phyloP scores from a whole-genome alignment of 1,139 yeast genomes.

The Arxiozyma slooffiae region DNA sequence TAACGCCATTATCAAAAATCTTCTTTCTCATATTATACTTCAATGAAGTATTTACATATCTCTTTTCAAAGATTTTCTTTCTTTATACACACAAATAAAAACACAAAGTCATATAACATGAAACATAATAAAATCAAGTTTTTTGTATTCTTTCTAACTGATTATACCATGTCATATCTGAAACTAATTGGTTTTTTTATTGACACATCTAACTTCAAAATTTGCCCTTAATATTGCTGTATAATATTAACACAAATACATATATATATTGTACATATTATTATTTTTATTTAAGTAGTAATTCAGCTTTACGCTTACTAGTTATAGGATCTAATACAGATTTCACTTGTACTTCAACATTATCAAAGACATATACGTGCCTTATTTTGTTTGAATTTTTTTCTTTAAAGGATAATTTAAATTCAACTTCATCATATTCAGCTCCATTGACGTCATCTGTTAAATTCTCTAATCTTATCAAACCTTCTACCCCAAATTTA shows the following conservation, averaged over 20 bases:
- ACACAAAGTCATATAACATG: no score
- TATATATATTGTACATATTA: not conserved
- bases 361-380: constrained; percentile 69
- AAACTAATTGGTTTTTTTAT: no score
- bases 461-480: constrained; percentile 70
- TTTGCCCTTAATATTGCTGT: no score
- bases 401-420: constrained; percentile 48
- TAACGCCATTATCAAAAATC: no score
- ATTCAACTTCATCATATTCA: constrained; percentile 67
- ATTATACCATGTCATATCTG: no score
- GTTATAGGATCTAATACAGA: constrained; percentile 78
- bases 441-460: constrained; percentile 57
- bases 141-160: no score
- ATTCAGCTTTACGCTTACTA: constrained; percentile 87
- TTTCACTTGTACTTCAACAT: constrained; percentile 70
- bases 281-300: constrained; percentile 39
- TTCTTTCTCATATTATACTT: no score
- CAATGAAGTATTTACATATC: no score
- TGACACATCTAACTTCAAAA: no score
- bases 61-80: no score
- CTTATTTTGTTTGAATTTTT: constrained; percentile 37
- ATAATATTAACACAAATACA: not conserved
- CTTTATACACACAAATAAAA: no score
- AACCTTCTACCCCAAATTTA: constrained; percentile 93
- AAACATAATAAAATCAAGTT: no score